Conservation (phyloP, 306 rosid genomes). For the Prunus armeniaca region DNA sequence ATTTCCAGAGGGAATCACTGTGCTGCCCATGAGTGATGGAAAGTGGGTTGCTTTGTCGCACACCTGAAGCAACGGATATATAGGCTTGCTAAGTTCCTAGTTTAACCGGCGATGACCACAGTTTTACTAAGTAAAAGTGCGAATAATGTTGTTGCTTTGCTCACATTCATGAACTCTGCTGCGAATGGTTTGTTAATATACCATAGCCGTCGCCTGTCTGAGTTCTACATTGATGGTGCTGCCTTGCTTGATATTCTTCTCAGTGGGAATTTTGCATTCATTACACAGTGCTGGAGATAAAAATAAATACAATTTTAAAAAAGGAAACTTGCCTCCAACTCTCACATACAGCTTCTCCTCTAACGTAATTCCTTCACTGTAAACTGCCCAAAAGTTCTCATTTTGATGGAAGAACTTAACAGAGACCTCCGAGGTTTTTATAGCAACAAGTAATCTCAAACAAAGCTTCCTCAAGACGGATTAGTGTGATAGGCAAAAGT, state of each 20-base stretch:
- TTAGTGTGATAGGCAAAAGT: too few species aligned
- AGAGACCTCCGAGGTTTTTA: too few species aligned
- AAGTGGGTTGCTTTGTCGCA: slow-evolving; percentile 48
- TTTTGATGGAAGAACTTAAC: too few species aligned
- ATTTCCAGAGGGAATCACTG: slow-evolving; percentile 26
- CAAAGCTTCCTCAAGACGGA: too few species aligned
- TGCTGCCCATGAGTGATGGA: slow-evolving; percentile 46
- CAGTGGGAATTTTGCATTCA: not conserved
- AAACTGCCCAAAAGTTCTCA: not conserved
- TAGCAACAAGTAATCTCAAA: too few species aligned
- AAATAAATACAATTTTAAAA: too few species aligned
- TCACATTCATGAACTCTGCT: not conserved
- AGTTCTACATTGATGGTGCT: not conserved
- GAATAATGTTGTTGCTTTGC: not conserved
- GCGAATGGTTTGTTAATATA: not conserved
- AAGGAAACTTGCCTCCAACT: not conserved
- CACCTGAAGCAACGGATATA: not conserved
- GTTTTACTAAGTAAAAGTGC: not conserved
- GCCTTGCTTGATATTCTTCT: too few species aligned
- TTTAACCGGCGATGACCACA: not conserved
- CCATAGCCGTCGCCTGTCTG: not conserved
- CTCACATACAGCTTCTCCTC: not conserved
- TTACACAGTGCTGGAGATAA: not conserved
- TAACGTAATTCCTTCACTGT: not conserved
- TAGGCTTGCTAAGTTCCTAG: not conserved